Conservation (phyloP, 192 early-diverging fungal genomes). For the Diversispora epigaea region DNA sequence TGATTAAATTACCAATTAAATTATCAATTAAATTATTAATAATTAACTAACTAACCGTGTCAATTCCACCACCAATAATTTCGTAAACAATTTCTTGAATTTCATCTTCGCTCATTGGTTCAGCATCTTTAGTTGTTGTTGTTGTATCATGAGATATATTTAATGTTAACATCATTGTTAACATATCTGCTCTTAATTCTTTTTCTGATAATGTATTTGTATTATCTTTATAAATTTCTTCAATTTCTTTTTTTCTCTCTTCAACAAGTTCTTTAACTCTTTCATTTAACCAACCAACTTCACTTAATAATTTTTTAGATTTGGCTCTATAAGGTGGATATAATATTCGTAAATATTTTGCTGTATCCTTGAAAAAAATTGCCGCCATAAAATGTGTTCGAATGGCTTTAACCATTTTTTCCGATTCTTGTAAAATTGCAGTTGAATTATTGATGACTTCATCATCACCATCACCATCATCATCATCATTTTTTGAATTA, state of each 20-base stretch:
- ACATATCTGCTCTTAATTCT: constrained; percentile 4
- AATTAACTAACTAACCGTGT: not conserved
- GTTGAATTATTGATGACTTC: not conserved
- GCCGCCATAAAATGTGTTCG: not conserved
- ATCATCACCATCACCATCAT: not conserved
- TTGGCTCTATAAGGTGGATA: not conserved
- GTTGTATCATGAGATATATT: not conserved
- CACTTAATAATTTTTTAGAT: constrained; percentile 2
- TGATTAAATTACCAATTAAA: not conserved
- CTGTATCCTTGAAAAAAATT: constrained; percentile 5
- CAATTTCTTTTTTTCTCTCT: constrained; percentile 17
- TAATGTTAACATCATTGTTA: constrained; percentile 11
- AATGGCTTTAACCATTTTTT: not conserved
- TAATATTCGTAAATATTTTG: not conserved
- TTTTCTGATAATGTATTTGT: not conserved
- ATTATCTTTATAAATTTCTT: not conserved
- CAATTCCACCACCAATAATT: constrained; percentile 7
- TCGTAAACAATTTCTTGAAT: constrained; percentile 11
- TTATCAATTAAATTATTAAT: not conserved
- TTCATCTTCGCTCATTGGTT: constrained; percentile 20
- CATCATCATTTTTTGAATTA: not conserved
- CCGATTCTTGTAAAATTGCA: not conserved
- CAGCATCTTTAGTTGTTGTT: not conserved
- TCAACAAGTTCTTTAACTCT: not conserved
- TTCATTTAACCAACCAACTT: not conserved